Base-by-base conservation (phyloP, 1,284 basidiomycete species). In the Ceratobasidium sp. region DNA sequence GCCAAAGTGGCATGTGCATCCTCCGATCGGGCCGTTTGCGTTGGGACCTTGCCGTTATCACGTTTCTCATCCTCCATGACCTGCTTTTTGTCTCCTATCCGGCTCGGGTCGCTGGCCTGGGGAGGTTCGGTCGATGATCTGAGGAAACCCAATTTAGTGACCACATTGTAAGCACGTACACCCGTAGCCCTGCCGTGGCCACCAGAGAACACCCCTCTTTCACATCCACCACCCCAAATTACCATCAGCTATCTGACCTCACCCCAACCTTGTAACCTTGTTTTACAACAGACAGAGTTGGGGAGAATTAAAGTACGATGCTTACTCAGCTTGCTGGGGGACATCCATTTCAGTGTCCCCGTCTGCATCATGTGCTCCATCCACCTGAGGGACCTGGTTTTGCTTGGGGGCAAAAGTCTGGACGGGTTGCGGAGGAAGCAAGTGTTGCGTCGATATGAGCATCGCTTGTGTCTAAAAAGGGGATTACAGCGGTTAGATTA, bases 381-480 rank as follows among this genome's bases (percentile, higher is more conserved):
- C 60, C 47, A 64, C 14, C 33, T 64, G 60, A 30, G 60, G 60
- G 14, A 64, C 60, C 29, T 36, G 33, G 56, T 23, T 46, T 50
- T 50, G 47, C 14, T 50, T 21, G 47, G 21, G n/a, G 14, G n/a
- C 25, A 58, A 58, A 41, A 29, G 44, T 50, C 25, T 60, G 58
- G 25, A 41, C 56, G 29, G 46, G 58, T 21, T 60, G 69, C 14
- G 74, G 69, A 6, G 78, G 78, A 47, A 91, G 83, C 16, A 95
- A 80, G 77, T 95, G 93, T 72, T 90, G 85, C 0, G 90, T 92
- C 7, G 91, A 92, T 49, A 90, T 90, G 50, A 87, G 83, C 91
- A 94, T 95, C 0, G 90, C 91, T 73, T 85, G 85, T 8, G 89
- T 90, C 90, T 90, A 73, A 21, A 16, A 50, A 27, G 19, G n/a